These are phyloP conservation scores for Penicillium bovifimosum DNA, from an alignment of 495 filamentous ascomycete genomes.

Conservation along the genomic window DNA sequence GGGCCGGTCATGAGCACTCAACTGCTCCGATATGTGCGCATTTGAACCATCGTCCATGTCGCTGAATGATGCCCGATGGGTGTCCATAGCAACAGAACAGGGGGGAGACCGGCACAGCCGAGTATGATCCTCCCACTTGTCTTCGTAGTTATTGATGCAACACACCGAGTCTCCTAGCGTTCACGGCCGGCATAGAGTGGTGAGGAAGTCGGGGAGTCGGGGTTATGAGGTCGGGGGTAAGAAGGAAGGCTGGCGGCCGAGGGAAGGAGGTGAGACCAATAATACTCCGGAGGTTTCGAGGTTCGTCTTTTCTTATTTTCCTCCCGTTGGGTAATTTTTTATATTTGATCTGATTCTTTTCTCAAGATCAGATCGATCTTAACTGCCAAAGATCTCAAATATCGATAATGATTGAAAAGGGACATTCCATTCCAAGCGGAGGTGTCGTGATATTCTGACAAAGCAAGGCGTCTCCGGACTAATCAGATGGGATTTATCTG, in stretches of 20 bases:
- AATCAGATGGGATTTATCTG: constrained; percentile 4
- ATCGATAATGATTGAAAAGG: constrained; percentile 8
- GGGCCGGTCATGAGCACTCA: constrained; percentile 27
- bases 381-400: constrained; percentile 2
- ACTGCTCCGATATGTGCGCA: constrained; percentile 29
- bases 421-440: constrained; percentile 24
- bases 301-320: background rate
- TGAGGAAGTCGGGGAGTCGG: background rate
- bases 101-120: constrained; percentile 2
- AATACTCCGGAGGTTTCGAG: constrained; percentile 2
- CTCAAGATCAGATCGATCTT: background rate
- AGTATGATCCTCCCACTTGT: background rate
- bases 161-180: background rate
- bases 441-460: constrained; percentile 30
- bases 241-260: constrained; percentile 15
- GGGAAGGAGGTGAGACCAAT: constrained; percentile 11
- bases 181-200: background rate
- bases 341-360: background rate
- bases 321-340: background rate
- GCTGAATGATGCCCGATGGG: constrained; percentile 28
- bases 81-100: constrained; percentile 21
- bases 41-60: constrained; percentile 26
- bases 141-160: background rate
- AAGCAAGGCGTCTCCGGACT: constrained; percentile 27
- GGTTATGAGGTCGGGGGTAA: background rate